Percentiles rank a stretch among this genome's conserved stretches.
Evolutionary conservation across 164 flowering plant species (phyloP).

Genomic region (Chimonanthus praecox): DNA sequence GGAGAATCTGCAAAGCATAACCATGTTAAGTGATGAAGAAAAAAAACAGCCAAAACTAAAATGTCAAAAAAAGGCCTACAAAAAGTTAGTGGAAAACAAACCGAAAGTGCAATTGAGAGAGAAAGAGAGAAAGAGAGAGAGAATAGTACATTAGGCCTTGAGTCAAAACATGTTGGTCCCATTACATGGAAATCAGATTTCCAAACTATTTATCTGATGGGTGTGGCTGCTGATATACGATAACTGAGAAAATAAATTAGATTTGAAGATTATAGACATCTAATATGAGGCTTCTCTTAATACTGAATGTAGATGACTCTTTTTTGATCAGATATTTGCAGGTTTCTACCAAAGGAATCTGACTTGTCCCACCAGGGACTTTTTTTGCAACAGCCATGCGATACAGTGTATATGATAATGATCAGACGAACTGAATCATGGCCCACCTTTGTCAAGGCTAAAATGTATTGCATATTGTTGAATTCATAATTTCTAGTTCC

Average conservation of each 20-base stretch:
- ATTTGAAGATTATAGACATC: neutral
- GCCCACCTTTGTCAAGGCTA: neutral
- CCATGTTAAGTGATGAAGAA: too few relatives aligned
- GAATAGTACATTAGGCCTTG: neutral
- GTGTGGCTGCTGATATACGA: neutral
- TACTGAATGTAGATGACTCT: neutral
- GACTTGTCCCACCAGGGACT: too few relatives aligned
- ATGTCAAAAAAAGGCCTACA: neutral
- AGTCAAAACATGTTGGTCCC: neutral
- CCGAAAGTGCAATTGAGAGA: too few relatives aligned
- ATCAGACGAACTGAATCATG: neutral
- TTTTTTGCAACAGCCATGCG: too few relatives aligned
- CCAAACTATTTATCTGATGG: neutral
- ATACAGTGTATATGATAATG: too few relatives aligned
- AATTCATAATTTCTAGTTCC: neutral
- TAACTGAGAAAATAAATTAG: neutral
- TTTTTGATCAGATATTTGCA: neutral
- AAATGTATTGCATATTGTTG: neutral
- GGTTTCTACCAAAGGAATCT: too few relatives aligned
- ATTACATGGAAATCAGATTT: neutral
- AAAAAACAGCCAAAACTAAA: too few relatives aligned
- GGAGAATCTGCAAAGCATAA: constrained; percentile 35
- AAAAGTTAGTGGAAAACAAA: neutral
- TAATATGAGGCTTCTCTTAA: neutral
- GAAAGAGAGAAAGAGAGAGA: too few relatives aligned